Evolutionary conservation across 2,329 filamentous ascomycete species (phyloP), one percentile per base, ranked within the genome.

Genomic region (Alternaria ventricosa): DNA sequence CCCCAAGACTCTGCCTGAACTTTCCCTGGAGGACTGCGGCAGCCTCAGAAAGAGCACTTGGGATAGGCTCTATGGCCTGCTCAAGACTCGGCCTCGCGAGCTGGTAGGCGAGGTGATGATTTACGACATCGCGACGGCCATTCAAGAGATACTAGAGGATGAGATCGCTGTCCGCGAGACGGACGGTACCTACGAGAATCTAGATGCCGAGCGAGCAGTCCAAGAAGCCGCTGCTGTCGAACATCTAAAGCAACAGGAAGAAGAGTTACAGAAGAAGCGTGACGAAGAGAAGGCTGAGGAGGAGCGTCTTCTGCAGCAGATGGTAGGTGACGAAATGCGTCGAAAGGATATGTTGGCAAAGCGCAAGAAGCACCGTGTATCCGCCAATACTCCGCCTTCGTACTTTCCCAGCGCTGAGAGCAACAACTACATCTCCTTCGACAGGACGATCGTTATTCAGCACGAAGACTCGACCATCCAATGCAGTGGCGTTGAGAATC

Each of bases 191-290:
- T 83, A 97, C 15, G 94, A 93, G 1, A 97, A 93, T 30, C 84
- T 98, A 7, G 93, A 97, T 74, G 93, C 96, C 72, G 94, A 98
- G 79, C 88, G 94, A 43, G 93, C 92, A 27, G 89, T 89, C 13
- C 93, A 97, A 66, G 92, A 96, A 80, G 91, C 91, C 22, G 88
- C 87, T 23, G 84, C 92, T 27, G 88, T 88, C 49, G 85, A 86
- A 72, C 81, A 88, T 55, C 91, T 85, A 1, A 81, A 81, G 61
- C 72, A 80, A 55, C 79, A 82, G 8, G 78, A 84, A 60, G 75
- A 82, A 58, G 78, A 81, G 30, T 74, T 81, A 9, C 75, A 76
- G 53, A 81, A 79, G 59, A 79, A 79, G 51, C 72, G 73, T 18
- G 79, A 83, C 50, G 79, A 85, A 70, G 84, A 83, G 54, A 84